Base-by-base conservation (phyloP, 768 basidiomycete genomes). In the Lactifluus rugatus region DNA sequence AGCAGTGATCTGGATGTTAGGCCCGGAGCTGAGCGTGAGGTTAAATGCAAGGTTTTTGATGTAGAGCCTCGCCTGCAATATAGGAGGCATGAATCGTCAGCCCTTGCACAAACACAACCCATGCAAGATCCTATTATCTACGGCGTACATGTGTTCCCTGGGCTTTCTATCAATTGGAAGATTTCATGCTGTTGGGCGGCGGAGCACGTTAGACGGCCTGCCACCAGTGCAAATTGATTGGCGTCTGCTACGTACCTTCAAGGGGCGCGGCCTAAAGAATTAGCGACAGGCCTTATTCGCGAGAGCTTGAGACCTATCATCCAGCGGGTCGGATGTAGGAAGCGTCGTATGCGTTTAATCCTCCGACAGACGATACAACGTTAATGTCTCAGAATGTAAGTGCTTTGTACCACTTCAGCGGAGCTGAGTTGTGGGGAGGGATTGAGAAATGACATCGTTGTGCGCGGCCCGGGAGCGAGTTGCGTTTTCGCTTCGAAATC, bases 171-270 rank as follows among this genome's bases (percentile, higher is more conserved):
- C 9, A 14, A 19, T 26, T 51, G 42, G 14, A 47, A 26, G 21
- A 60, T 56, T 34, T 60, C 59, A 14, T 52, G 50, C 59, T 60
- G 49, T 31, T 17, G 39, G n/a, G n/a, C n/a, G 23, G 5, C 19
- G 21, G n/a, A 31, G 42, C 34, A 41, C 13, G n/a, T 50, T 17
- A 56, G 39, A 56, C 32, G 28, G 5, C 11, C 3, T 9, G 26
- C n/a, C 25, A 16, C 9, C 8, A 9, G 13, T 17, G 25, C 13
- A 9, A 0, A 16, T 23, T 5, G 17, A 41, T 7, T 31, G 28
- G 17, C n/a, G n/a, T n/a, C n/a, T n/a, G n/a, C n/a, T n/a, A 31
- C 59, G 25, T 36, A 60, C 59, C 28, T 56, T 25, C 16, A 60
- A 8, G 13, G 42, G 3, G 14, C 14, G 16, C 32, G 8, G 3